phyloP scores from a whole-genome alignment of 345 rosid genomes.

The Combretum micranthum region DNA sequence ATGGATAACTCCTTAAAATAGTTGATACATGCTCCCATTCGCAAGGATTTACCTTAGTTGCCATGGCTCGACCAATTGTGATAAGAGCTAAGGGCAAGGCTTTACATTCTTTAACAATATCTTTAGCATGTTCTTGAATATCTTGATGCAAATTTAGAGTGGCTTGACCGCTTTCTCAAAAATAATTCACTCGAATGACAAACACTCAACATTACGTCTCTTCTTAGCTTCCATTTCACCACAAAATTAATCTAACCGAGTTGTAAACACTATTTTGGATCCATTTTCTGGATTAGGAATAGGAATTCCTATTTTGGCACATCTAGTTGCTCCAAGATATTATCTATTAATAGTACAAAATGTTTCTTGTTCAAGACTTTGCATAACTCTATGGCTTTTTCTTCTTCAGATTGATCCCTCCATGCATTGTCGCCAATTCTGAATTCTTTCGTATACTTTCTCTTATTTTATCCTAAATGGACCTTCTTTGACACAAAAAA shows the following conservation, averaged over 20 bases:
- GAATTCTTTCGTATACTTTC: no score
- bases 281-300: no score
- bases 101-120: constrained; percentile 3
- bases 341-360: no score
- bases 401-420: neutral
- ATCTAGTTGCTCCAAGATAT: no score
- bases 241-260: constrained; percentile 17
- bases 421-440: neutral
- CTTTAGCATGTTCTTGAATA: constrained; percentile 4
- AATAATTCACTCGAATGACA: constrained; percentile 14
- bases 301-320: no score
- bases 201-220: constrained; percentile 8
- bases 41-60: constrained; percentile 1
- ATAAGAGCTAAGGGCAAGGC: constrained; percentile 15
- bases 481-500: constrained; percentile 8
- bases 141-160: constrained; percentile 4
- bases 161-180: constrained; percentile 9
- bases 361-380: constrained; percentile 6
- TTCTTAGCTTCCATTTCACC: constrained; percentile 13
- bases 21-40: constrained; percentile 10
- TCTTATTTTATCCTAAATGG: constrained; percentile 1
- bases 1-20: neutral
- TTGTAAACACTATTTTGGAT: no score
- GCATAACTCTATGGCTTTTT: neutral
- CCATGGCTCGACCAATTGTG: constrained; percentile 13